Base-by-base conservation (phyloP, 2,329 filamentous ascomycete species). In the Colletotrichum sp. region DNA sequence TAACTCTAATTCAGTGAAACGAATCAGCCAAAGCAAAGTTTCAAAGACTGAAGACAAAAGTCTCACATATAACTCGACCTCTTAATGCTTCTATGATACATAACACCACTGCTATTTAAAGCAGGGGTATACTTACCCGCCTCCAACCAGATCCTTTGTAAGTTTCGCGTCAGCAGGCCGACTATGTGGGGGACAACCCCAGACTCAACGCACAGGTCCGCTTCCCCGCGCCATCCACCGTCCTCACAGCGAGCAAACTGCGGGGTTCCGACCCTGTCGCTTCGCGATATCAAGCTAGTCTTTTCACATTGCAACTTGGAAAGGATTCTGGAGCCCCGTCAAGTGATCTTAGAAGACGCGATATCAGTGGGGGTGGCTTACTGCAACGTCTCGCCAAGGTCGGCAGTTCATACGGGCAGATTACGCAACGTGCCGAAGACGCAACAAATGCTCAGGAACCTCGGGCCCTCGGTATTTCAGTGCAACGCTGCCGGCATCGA, bases 351-450 rank as follows among this genome's bases (percentile, higher is more conserved):
- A 5, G 24, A 6, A 34, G 24, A 26, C 28, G 28, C 39, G 21
- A 21, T 36, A 52, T 39, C 30, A 24, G 71, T 30, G 71, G 71
- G 55, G 55, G 68, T 71, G 72, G 72, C 72, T 72, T 71, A 16
- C 71, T 21, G 73, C 59, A 66, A 77, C 63, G 69, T 68, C 26
- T 57, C 36, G 49, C 70, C 70, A 64, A 74, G 57, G 72, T 77
- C 79, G 79, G 79, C 79, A 80, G 64, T 79, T 80, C 76, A 30
- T 62, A 73, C 21, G 5, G 70, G 67, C 57, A 21, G 78, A 78
- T 32, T 21, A 65, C 3, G n/a, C n/a, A 28, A n/a, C 32, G 15
- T 8, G 59, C 32, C 57, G 36, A 26, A 21, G 26, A 16, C 30
- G 15, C 21, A 16, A n/a, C 4, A 36, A n/a, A 18, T 4, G 7